Conservation (phyloP, 495 filamentous ascomycete genomes). For the Mycothermus thermophilus region DNA sequence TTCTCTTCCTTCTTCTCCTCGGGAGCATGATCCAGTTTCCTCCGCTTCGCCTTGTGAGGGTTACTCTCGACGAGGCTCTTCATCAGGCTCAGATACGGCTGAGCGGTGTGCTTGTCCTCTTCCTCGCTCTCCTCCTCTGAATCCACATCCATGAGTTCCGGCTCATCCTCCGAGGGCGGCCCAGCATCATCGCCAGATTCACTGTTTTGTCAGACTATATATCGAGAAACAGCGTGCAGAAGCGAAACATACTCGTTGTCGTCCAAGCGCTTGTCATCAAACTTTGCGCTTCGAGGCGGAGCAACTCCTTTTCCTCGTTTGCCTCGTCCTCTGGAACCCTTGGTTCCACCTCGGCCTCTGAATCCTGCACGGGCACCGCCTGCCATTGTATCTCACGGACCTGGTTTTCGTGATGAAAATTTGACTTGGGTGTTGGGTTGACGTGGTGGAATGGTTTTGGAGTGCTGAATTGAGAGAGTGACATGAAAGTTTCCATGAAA, state of each 20-base stretch:
- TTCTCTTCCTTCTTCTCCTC: slow-evolving; percentile 6
- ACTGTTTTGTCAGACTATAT: not conserved
- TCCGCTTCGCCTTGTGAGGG: slow-evolving; percentile 48
- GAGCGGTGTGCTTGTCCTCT: slow-evolving; percentile 19
- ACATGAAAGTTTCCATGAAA: slow-evolving; percentile 10
- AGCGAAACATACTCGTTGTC: slow-evolving; percentile 21
- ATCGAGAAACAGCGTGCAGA: not conserved
- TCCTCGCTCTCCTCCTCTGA: slow-evolving; percentile 30
- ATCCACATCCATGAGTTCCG: slow-evolving; percentile 36
- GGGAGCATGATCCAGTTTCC: slow-evolving; percentile 43
- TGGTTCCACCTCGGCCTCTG: slow-evolving; percentile 10
- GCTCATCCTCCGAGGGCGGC: slow-evolving; percentile 15
- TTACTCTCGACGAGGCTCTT: slow-evolving; percentile 45
- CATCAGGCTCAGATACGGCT: slow-evolving; percentile 53
- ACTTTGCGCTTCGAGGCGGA: slow-evolving; percentile 13
- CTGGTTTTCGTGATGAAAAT: not conserved
- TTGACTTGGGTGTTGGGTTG: not conserved
- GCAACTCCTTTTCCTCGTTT: slow-evolving; percentile 18
- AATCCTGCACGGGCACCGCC: slow-evolving; percentile 18
- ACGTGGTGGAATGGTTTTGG: not conserved
- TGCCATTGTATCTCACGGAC: slow-evolving; percentile 7
- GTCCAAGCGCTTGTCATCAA: slow-evolving; percentile 25
- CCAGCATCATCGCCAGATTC: slow-evolving; percentile 8
- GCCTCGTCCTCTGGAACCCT: slow-evolving; percentile 15
- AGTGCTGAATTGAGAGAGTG: not conserved